phyloP scores from a whole-genome alignment of 768 basidiomycete species.

The Agrocybe chaxingu region DNA sequence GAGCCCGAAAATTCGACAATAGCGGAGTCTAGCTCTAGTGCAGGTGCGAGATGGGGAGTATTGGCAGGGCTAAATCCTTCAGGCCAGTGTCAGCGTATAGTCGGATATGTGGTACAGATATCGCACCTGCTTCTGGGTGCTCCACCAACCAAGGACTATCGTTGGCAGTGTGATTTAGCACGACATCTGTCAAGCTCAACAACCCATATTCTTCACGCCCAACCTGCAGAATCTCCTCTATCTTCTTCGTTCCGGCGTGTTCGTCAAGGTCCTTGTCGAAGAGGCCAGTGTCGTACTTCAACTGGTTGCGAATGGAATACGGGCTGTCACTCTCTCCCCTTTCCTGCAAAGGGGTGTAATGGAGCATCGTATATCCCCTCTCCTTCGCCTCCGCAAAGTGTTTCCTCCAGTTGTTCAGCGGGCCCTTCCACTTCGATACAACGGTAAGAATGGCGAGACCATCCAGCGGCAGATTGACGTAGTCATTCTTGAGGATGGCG shows the following conservation, averaged over 20 bases:
- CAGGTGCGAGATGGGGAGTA: constrained; percentile 89
- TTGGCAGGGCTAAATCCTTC: constrained; percentile 88
- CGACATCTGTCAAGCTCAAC: constrained; percentile 89
- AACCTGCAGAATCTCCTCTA: constrained; percentile 62
- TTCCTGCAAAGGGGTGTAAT: constrained; percentile 94
- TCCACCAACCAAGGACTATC: constrained; percentile 89
- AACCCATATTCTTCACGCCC: constrained; percentile 87
- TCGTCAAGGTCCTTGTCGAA: constrained; percentile 41
- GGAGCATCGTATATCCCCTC: constrained; percentile 97
- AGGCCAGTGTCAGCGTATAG: neutral
- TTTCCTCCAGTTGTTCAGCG: constrained; percentile 68
- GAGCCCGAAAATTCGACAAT: constrained; percentile 77
- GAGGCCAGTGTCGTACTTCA: constrained; percentile 74
- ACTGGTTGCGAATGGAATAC: constrained; percentile 90
- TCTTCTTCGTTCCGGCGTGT: constrained; percentile 51
- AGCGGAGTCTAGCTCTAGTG: constrained; percentile 86
- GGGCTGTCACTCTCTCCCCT: constrained; percentile 88
- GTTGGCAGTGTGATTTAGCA: constrained; percentile 96
- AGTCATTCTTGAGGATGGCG: constrained; percentile 50
- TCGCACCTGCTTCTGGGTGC: constrained; percentile 91
- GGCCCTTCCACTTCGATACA: constrained; percentile 98
- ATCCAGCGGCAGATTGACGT: constrained; percentile 77
- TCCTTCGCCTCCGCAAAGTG: constrained; percentile 83
- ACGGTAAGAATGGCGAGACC: constrained; percentile 86
- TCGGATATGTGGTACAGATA: neutral